These are phyloP conservation scores for Cryptococcus floricola DNA, from an alignment of 1,284 basidiomycete species.

Conservation along the genomic window DNA sequence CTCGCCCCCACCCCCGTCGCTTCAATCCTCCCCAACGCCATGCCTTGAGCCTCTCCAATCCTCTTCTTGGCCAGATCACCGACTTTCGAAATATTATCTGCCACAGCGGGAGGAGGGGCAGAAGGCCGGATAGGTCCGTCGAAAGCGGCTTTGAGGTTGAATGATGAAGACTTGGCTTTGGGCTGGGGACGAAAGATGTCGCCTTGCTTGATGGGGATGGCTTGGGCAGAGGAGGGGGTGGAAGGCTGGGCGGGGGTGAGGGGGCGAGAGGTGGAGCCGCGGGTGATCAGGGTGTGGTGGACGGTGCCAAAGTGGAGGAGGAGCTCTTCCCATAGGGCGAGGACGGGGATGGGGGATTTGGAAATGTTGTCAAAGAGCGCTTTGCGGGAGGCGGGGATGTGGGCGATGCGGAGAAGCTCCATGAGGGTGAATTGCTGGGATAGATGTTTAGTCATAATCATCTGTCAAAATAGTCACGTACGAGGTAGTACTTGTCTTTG, in stretches of 20 bases:
- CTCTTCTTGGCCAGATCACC: slow-evolving; percentile 15
- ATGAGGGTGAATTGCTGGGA: slow-evolving; percentile 42
- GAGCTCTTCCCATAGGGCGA: slow-evolving; percentile 34
- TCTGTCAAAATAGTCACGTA: slow-evolving; percentile 9
- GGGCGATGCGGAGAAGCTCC: slow-evolving; percentile 38
- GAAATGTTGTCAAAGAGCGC: slow-evolving; percentile 35
- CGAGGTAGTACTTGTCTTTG: slow-evolving; percentile 32
- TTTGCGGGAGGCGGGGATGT: slow-evolving; percentile 24
- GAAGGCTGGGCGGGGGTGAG: neutral
- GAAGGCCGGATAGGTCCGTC: slow-evolving; percentile 30
- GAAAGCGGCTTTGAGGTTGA: slow-evolving; percentile 24
- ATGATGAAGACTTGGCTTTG: slow-evolving; percentile 19
- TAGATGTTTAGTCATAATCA: neutral
- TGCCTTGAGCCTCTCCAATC: slow-evolving; percentile 14
- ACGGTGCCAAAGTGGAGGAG: slow-evolving; percentile 31
- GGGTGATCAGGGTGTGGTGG: slow-evolving; percentile 19
- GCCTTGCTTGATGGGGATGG: slow-evolving; percentile 31
- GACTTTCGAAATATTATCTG: slow-evolving; percentile 5
- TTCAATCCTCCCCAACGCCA: slow-evolving; percentile 23
- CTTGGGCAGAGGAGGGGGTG: slow-evolving; percentile 8
- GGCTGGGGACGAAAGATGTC: slow-evolving; percentile 39
- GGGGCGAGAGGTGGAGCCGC: slow-evolving; percentile 8
- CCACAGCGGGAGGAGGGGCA: neutral
- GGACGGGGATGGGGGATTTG: slow-evolving; percentile 22
- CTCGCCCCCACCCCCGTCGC: slow-evolving; percentile 10